A percentile compares a stretch with the other conserved stretches of the same genome.
These are phyloP conservation scores for Danielozyma ontarioensis DNA, from an alignment of 805 yeast species.

Conservation along the genomic window DNA sequence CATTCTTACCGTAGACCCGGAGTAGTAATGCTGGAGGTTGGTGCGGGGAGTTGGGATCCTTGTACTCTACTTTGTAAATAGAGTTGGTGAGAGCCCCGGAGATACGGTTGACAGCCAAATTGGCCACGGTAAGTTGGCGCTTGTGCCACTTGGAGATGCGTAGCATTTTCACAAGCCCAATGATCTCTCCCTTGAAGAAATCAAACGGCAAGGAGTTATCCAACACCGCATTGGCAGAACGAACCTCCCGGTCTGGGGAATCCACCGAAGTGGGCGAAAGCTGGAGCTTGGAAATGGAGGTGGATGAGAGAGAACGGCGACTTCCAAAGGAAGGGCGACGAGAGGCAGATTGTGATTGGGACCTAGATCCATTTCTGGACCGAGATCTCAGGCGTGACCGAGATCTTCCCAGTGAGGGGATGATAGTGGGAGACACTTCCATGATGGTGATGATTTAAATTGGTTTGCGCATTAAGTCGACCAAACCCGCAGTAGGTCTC, in stretches of 20 bases:
- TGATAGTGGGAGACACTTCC: neutral
- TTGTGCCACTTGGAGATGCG: constrained; percentile 77
- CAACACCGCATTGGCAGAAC: constrained; percentile 53
- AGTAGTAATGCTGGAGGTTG: constrained; percentile 59
- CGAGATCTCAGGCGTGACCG: constrained; percentile 36
- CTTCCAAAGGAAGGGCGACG: constrained; percentile 27
- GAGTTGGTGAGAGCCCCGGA: constrained; percentile 94
- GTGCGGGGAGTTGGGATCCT: constrained; percentile 17
- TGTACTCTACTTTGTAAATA: constrained; percentile 68
- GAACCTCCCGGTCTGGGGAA: constrained; percentile 26
- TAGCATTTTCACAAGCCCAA: constrained; percentile 57
- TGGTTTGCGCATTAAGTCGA: neutral
- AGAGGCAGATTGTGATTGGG: constrained; percentile 29
- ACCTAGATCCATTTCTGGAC: constrained; percentile 25
- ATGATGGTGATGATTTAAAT: no score
- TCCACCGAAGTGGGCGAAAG: constrained; percentile 24
- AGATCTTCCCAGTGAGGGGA: constrained; percentile 11
- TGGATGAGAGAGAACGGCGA: constrained; percentile 30
- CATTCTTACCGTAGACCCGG: constrained; percentile 86
- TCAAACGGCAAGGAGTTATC: constrained; percentile 80
- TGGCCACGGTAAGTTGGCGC: constrained; percentile 35
- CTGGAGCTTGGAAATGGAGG: constrained; percentile 23
- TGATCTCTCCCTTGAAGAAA: constrained; percentile 77
- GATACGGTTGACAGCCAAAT: constrained; percentile 58
- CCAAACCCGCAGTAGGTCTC: neutral